Percentiles rank a stretch among this genome's conserved stretches.
These are phyloP conservation scores for Hemileia vastatrix DNA, from an alignment of 1,284 basidiomycete species.

Conservation along the genomic window DNA sequence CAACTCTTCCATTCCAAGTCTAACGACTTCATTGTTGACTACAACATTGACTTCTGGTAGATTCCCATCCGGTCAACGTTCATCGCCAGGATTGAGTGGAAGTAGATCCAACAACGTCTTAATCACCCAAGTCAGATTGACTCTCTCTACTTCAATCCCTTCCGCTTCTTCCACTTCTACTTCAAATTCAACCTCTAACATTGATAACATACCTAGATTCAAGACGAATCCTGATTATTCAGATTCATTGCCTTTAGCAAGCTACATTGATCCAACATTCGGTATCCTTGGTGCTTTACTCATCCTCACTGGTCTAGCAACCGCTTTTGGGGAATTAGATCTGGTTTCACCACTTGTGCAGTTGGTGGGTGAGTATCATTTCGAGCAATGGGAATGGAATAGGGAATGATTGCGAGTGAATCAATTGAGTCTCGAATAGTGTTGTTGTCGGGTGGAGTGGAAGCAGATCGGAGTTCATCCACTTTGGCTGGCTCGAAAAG, in stretches of 20 bases:
- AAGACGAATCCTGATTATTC: neutral
- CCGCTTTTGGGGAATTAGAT: constrained; percentile 82
- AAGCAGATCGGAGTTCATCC: too few species aligned
- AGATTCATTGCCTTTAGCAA: too few species aligned
- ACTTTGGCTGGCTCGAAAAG: constrained; percentile 20
- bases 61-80: neutral
- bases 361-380: too few species aligned
- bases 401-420: constrained; percentile 80
- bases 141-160: neutral
- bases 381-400: too few species aligned
- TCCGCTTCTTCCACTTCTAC: neutral
- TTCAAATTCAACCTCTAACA: neutral
- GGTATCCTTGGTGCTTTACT: constrained; percentile 77
- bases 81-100: neutral
- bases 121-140: neutral
- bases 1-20: too few species aligned
- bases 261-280: constrained; percentile 75
- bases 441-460: neutral
- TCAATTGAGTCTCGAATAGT: constrained; percentile 23
- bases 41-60: too few species aligned
- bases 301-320: constrained; percentile 77
- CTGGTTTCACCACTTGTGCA: too few species aligned
- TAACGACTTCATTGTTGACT: too few species aligned
- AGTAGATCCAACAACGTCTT: neutral
- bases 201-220: neutral